Conservation (phyloP, 331 rosid genomes). For the Malus hybrid region DNA sequence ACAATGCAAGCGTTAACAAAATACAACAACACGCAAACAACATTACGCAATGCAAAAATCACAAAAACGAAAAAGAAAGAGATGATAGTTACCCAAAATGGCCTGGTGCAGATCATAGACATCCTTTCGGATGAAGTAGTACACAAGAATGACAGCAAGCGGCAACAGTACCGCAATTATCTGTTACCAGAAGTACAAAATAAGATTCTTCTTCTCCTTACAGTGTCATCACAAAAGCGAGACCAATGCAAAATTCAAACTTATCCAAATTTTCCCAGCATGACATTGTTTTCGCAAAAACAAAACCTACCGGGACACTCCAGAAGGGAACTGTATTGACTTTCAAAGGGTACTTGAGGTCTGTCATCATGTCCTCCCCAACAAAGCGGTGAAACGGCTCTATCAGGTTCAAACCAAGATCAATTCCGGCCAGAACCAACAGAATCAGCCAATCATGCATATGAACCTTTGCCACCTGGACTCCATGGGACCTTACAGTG, state of each 20-base stretch:
- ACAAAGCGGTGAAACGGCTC: slow-evolving; percentile 89
- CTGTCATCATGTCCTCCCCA: slow-evolving; percentile 73
- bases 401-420: slow-evolving; percentile 45
- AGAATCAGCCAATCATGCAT: slow-evolving; percentile 82
- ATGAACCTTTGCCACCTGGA: slow-evolving; percentile 47
- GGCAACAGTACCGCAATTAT: slow-evolving; percentile 63
- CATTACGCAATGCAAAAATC: neutral
- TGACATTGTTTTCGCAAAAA: neutral
- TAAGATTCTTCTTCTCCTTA: slow-evolving; percentile 1
- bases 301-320: slow-evolving; percentile 67
- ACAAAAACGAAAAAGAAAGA: neutral
- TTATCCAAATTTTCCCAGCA: neutral
- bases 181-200: slow-evolving; percentile 32
- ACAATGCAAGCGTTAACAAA: neutral
- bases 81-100: slow-evolving; percentile 45
- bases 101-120: slow-evolving; percentile 90
- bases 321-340: slow-evolving; percentile 76
- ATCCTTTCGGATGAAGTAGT: slow-evolving; percentile 61
- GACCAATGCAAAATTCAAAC: neutral
- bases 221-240: neutral
- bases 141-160: slow-evolving; percentile 39
- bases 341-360: slow-evolving; percentile 69
- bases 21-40: slow-evolving; percentile 6
- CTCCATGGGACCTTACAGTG: slow-evolving; percentile 83
- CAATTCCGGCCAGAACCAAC: slow-evolving; percentile 48